Percentiles rank a stretch among this genome's conserved stretches.
Conservation (phyloP, 345 rosid species). For the Capsella bursapastoris region DNA sequence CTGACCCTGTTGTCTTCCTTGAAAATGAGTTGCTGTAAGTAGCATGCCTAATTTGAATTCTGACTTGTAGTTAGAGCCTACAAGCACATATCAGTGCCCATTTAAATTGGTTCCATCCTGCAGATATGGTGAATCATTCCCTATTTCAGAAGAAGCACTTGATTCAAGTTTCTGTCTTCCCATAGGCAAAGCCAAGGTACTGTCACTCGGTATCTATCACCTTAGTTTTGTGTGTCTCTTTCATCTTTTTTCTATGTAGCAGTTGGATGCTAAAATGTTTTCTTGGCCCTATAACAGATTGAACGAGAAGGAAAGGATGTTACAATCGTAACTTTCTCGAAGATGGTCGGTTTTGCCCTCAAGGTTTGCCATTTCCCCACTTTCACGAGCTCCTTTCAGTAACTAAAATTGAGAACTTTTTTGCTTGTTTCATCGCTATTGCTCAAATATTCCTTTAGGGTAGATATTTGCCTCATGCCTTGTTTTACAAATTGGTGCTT, state of each 20-base stretch:
- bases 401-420: background rate
- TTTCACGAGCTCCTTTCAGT: background rate
- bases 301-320: constrained; percentile 94
- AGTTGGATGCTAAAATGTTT: constrained; percentile 12
- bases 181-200: constrained; percentile 94
- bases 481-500: background rate
- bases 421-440: background rate
- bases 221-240: background rate
- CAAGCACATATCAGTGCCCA: background rate
- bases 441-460: background rate
- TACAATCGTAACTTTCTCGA: constrained; percentile 80
- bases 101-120: constrained; percentile 24
- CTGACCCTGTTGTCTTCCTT: constrained; percentile 94
- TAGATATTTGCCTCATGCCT: background rate
- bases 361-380: constrained; percentile 58
- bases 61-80: background rate
- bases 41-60: constrained; percentile 2
- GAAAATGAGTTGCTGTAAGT: constrained; percentile 95
- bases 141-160: constrained; percentile 84
- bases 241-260: background rate
- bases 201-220: constrained; percentile 2
- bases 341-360: constrained; percentile 85
- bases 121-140: constrained; percentile 94
- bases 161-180: constrained; percentile 96
- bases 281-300: constrained; percentile 54